Conservation (phyloP, 805 yeast genomes). For the Kazachstania viticola region DNA sequence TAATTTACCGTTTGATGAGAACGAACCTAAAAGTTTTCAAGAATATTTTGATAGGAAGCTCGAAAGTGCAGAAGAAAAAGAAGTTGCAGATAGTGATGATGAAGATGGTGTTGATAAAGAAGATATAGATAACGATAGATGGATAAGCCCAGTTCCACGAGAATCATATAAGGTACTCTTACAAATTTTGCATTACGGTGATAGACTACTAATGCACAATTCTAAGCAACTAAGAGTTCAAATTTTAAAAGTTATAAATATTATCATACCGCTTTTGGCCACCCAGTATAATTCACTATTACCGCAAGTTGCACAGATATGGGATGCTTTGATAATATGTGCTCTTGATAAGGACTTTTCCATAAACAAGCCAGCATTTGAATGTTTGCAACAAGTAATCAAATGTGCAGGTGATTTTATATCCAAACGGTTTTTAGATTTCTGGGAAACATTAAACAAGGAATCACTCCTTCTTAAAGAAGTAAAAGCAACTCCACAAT, state of each 20-base stretch:
- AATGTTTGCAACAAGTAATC: constrained; percentile 13
- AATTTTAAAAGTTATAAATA: constrained; percentile 38
- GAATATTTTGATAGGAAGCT: constrained; percentile 28
- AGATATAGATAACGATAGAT: constrained; percentile 29
- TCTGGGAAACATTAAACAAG: constrained; percentile 15
- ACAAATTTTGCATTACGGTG: constrained; percentile 57
- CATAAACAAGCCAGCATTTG: constrained; percentile 15
- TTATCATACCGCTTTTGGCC: constrained; percentile 41
- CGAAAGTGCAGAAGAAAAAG: constrained; percentile 12
- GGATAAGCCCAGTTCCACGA: constrained; percentile 62
- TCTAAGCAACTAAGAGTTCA: constrained; percentile 46
- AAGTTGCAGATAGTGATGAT: constrained; percentile 27
- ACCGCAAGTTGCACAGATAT: constrained; percentile 24
- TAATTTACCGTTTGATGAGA: constrained; percentile 10
- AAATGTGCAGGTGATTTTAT: constrained; percentile 18
- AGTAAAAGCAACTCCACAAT: too few species aligned
- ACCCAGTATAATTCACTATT: constrained; percentile 27
- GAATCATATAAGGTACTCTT: constrained; percentile 47
- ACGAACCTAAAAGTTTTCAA: constrained; percentile 26
- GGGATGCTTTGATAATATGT: constrained; percentile 18
- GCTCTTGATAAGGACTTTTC: constrained; percentile 13
- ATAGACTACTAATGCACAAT: constrained; percentile 55
- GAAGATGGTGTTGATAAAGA: constrained; percentile 13
- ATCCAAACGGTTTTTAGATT: constrained; percentile 19
- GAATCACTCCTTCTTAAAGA: constrained; percentile 10